Evolutionary conservation across 2,329 filamentous ascomycete genomes (phyloP).

Genomic region (Ilyonectria robusta): DNA sequence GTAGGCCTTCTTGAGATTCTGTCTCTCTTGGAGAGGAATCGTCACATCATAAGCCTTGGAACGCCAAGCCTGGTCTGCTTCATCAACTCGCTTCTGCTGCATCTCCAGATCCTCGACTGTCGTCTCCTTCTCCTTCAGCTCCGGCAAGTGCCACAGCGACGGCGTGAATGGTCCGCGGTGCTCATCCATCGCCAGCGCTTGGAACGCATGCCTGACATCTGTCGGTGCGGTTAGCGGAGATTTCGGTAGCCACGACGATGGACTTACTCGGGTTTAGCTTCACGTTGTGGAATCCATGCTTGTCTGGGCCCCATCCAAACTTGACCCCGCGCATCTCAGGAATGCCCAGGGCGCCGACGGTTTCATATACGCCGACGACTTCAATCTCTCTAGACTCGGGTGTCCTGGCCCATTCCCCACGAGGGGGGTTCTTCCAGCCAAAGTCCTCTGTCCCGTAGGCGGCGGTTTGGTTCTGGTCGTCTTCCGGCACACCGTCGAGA

Average conservation of each 20-base stretch:
- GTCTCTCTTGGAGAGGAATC: background rate
- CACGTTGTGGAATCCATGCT: constrained; percentile 45
- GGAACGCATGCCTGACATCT: constrained; percentile 67
- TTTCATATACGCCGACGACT: constrained; percentile 46
- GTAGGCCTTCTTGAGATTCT: background rate
- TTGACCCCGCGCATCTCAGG: constrained; percentile 43
- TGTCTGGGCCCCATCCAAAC: constrained; percentile 35
- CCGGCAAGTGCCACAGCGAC: constrained; percentile 48
- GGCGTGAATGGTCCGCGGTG: constrained; percentile 54
- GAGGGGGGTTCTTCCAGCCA: constrained; percentile 39
- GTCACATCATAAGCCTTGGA: constrained; percentile 26
- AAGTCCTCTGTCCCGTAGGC: background rate
- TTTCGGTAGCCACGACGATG: no score
- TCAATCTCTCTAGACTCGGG: constrained; percentile 41
- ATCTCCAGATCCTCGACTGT: constrained; percentile 20
- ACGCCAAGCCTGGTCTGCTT: constrained; percentile 25
- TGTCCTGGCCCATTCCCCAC: constrained; percentile 35
- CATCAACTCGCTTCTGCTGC: constrained; percentile 32
- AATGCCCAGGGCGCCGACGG: constrained; percentile 45
- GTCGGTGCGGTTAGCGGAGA: constrained; percentile 24
- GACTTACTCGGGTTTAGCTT: constrained; percentile 44
- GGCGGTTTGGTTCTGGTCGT: constrained; percentile 28
- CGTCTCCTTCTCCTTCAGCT: constrained; percentile 21
- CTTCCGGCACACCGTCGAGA: constrained; percentile 39
- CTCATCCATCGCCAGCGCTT: constrained; percentile 69